phyloP scores from a whole-genome alignment of 305 asterid genomes.

The Fraxinus angustifolia region DNA sequence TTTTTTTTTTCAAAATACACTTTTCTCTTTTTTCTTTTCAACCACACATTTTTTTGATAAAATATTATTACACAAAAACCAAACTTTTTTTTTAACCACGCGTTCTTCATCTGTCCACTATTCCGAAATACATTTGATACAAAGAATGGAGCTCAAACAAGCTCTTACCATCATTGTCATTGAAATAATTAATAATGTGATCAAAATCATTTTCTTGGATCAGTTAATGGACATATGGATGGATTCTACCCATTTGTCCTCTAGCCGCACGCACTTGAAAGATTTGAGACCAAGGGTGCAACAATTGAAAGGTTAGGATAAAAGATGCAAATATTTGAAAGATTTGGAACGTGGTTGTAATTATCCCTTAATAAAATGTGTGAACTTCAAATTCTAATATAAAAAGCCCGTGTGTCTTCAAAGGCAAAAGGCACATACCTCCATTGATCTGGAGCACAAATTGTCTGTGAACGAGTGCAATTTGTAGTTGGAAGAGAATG shows the following conservation, averaged over 20 bases:
- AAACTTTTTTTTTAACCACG: too few species aligned
- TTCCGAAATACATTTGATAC: too few species aligned
- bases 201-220: not conserved
- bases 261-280: not conserved
- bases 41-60: too few species aligned
- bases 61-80: too few species aligned
- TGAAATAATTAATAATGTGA: too few species aligned
- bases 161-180: not conserved
- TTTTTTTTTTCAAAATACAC: too few species aligned
- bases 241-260: not conserved
- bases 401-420: not conserved
- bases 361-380: not conserved
- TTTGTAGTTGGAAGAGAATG: constrained; percentile 7
- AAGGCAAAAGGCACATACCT: not conserved
- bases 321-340: too few species aligned
- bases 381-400: not conserved
- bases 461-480: not conserved
- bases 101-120: too few species aligned
- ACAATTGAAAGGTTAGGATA: too few species aligned
- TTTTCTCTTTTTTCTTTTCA: too few species aligned
- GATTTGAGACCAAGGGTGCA: not conserved
- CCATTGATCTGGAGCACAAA: not conserved
- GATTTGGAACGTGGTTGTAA: not conserved
- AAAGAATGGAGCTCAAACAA: too few species aligned
- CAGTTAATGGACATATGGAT: not conserved